These are phyloP conservation scores for Sparassis latifolia DNA, from an alignment of 1,284 basidiomycete genomes.

Conservation along the genomic window DNA sequence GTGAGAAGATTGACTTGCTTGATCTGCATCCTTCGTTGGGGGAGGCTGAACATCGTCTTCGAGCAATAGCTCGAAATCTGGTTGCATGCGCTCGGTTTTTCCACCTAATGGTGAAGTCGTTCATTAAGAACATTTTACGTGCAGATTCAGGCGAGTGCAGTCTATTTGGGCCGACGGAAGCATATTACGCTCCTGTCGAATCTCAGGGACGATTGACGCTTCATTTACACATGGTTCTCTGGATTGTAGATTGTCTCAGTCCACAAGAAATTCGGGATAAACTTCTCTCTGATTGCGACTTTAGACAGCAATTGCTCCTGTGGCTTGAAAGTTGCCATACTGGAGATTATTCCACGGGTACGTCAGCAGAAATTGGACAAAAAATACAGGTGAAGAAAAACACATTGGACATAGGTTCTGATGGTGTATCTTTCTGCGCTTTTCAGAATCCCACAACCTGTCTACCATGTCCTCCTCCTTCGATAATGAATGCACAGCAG, in stretches of 20 bases:
- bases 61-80: slow-evolving; percentile 5
- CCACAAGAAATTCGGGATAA: neutral
- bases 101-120: slow-evolving; percentile 2
- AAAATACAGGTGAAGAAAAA: neutral
- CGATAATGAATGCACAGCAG: neutral
- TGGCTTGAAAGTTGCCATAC: slow-evolving; percentile 13
- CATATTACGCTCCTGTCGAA: slow-evolving; percentile 10
- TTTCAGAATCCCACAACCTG: neutral
- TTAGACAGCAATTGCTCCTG: slow-evolving; percentile 9
- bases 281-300: slow-evolving; percentile 6
- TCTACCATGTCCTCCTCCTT: neutral
- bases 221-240: slow-evolving; percentile 18
- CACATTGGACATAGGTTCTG: too few relatives aligned
- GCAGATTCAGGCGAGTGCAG: too few relatives aligned
- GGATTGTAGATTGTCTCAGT: slow-evolving; percentile 18
- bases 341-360: slow-evolving; percentile 6
- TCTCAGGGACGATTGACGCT: slow-evolving; percentile 6
- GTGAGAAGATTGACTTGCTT: slow-evolving; percentile 5
- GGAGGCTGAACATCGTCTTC: neutral
- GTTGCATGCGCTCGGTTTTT: slow-evolving; percentile 11
- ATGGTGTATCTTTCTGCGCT: neutral
- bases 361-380: neutral
- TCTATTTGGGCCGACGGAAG: neutral
- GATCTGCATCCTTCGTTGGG: neutral
- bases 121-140: slow-evolving; percentile 2